A percentile compares a stretch with the other conserved stretches of the same genome.
These are phyloP conservation scores for Orobanche coerulescens DNA, from an alignment of 257 asterid genomes.

Conservation along the genomic window DNA sequence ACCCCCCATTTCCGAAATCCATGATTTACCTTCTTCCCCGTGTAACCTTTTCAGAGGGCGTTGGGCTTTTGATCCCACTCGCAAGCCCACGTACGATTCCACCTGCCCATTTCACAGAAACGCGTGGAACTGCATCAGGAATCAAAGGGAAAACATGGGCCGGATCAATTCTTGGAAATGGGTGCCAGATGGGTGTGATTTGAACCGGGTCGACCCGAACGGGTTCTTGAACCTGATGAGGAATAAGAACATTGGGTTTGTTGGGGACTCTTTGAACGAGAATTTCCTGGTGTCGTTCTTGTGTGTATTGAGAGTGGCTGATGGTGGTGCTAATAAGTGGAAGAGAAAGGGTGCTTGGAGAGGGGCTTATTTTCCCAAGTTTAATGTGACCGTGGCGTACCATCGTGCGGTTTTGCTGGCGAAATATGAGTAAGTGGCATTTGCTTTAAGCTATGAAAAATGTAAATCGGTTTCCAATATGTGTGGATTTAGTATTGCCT, in stretches of 20 bases:
- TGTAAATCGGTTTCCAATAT: slow-evolving; percentile 2
- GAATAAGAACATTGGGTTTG: slow-evolving; percentile 75
- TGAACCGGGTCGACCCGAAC: slow-evolving; percentile 63
- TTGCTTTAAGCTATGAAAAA: background rate
- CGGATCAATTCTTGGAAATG: slow-evolving; percentile 97
- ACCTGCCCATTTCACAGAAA: slow-evolving; percentile 84
- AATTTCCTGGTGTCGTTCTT: slow-evolving; percentile 69
- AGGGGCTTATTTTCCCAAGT: slow-evolving; percentile 84
- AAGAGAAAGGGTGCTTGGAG: slow-evolving; percentile 97
- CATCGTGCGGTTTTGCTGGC: slow-evolving; percentile 96
- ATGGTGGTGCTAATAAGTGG: slow-evolving; percentile 81
- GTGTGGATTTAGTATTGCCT: background rate
- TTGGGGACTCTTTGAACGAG: slow-evolving; percentile 93
- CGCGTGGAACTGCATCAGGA: slow-evolving; percentile 88
- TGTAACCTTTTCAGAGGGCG: slow-evolving; percentile 74
- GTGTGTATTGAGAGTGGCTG: slow-evolving; percentile 68
- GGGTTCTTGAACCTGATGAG: slow-evolving; percentile 64
- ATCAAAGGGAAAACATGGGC: slow-evolving; percentile 59
- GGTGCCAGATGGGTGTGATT: slow-evolving; percentile 61
- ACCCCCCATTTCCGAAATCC: slow-evolving; percentile 24
- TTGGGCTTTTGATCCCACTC: slow-evolving; percentile 64
- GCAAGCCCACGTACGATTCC: slow-evolving; percentile 68
- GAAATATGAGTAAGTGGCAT: slow-evolving; percentile 56
- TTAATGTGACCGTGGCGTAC: slow-evolving; percentile 80
- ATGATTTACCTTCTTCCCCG: slow-evolving; percentile 23